Evolutionary conservation across 352 stramenopile genomes (phyloP), one percentile per base, ranked within the genome.

Genomic region (Pythium coloratum): DNA sequence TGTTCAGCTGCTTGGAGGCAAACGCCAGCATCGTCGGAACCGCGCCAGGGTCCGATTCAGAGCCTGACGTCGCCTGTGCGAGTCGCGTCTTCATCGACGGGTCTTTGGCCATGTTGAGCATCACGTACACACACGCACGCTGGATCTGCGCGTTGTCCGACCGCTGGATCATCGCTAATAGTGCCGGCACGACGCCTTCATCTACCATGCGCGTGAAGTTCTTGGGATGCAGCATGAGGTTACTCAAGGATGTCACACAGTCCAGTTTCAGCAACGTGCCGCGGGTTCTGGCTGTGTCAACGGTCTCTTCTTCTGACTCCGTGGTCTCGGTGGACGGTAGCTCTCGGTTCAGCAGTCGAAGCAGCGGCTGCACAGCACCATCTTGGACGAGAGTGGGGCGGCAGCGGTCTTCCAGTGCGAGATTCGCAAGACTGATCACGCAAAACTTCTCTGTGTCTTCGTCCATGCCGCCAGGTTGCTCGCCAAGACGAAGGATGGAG

Each of bases 141-240:
- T 92, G 83, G 60, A 92, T 93, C 55, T 87, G 77, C 24, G 79
- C 80, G 54, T 77, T 89, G 40, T 62, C 42, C 14, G 69, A 67
- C 42, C 73, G 86, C 60, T 67, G 64, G 33, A 95, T 76, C 56
- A 89, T 76, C 47, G 78, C 68, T 28, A 91, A 58, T 24, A 91
- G 78, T 1, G 84, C 73, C 28, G 86, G 84, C 42, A 95, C 82
- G 56, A 95, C 84, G 47, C 86, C 86, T 50, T 89, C 86, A 51
- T 95, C 79, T 7, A 93, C 87, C 65, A 95, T 81, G 2, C 76
- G 71, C 42, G 72, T 72, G 53, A 94, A 94, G 59, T 92, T 94
- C 49, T 89, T 84, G 9, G 86, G 82, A 50, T 93, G 85, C 8
- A 94, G 76, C 69, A 95, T 89, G 6, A 95, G 65, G 44, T 94